Base-by-base conservation (phyloP, 345 rosid species). In the Litchi chinensis region DNA sequence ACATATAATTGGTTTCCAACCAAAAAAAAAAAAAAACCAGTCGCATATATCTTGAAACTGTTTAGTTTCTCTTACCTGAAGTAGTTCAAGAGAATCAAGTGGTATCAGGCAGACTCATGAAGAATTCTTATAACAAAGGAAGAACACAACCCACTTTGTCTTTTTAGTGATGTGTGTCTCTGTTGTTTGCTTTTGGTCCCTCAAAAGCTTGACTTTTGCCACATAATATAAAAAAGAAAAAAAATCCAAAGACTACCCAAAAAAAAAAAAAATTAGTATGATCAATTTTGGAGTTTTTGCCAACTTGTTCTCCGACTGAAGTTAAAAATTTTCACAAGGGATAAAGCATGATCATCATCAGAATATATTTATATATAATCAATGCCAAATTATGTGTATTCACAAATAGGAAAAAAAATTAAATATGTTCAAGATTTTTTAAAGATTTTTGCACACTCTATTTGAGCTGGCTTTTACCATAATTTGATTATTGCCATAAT, bases 71-170 rank as follows among this genome's bases (percentile, higher is more conserved):
- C 77, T 75, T 54, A 77, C 82, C 83, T 63, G 64, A 13, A 79
- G 67, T 65, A 12, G 50, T 43, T 22, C 59, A 78, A 73, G 78
- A 54, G 62, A 77, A 65, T 9, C 37, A 10, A 63, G 70, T 10
- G 76, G 41, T 39, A 57, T 7, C n/a, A 16, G 65, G 10, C 11
- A 44, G 79, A 66, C 24, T 65, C 32, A 28, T 50, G 77, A 46
- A 46, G 67, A 43, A 64, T 28, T 63, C 52, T 69, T 71, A 75
- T 48, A 76, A 7, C 10, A 46, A 5, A 46, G 12, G 52, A 46
- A 7, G 12, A 43, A 22, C 57, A 52, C 18, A 52, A 52, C 16
- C 3, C 63, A 68, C 21, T 75, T 79, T 83, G 82, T 83, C 84
- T 24, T 63, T 8, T 40, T 10, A 68, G 11, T 52, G 60, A 54